Base-by-base conservation (phyloP, 2,329 filamentous ascomycete species). In the Xylaria sp. region DNA sequence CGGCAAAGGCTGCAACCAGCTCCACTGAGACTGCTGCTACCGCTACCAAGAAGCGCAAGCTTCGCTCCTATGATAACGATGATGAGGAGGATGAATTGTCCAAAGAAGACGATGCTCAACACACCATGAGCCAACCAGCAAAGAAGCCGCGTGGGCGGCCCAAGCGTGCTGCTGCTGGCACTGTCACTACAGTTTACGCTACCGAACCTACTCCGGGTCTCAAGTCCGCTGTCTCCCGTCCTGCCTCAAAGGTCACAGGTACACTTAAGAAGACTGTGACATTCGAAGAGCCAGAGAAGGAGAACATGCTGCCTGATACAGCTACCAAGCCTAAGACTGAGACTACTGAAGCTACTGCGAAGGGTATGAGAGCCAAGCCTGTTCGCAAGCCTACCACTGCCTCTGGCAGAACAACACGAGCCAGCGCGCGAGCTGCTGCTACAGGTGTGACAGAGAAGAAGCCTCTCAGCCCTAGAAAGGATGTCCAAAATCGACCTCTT, bases 381-480 rank as follows among this genome's bases (percentile, higher is more conserved):
- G 80, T 86, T 43, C 81, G 85, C 60, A 83, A 80, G 66, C 72
- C 79, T 43, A 77, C 77, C 21, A 77, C 77, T 21, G 67, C 69
- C n/a, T 67, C 72, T 46, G 72, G 71, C 55, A 74, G 76, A 68
- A 71, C 74, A 25, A 78, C 78, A 23, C 76, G 75, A 58, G 73
- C 76, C 15, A 72, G 73, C 58, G 70, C 77, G 63, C 76, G 71
- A 66, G 77, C 72, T 12, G 64, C 70, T 5, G 70, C 74, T 46
- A 61, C 74, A 8, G 67, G 77, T 62, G 73, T 78, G 59, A 74
- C 76, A 58, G 73, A 78, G 42, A 81, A 78, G 43, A 81, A 81
- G 59, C 86, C 87, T 35, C 77, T 89, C 56, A 88, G 86, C 76
- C 86, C 86, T 77, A 88, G 85, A 79, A 89, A 89, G 80, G 82